Evolutionary conservation across 208 protist species (phyloP), one percentile per base, ranked within the genome.

Genomic region (Trypanosoma vivax): DNA sequence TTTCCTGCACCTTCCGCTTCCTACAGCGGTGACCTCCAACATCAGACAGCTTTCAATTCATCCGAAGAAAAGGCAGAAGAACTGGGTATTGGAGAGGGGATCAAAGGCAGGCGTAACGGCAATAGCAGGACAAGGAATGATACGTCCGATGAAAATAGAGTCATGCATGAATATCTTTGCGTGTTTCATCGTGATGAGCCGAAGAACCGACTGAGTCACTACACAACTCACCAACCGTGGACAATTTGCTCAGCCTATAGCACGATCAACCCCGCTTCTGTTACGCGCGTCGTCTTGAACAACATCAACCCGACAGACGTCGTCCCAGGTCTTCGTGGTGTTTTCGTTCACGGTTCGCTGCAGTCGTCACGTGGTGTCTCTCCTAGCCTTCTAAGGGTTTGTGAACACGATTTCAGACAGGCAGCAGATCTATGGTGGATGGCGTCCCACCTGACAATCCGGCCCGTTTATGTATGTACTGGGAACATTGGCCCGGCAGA

Each of bases 131-230:
- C n/a, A 30, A 43, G n/a, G 39, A 19, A 18, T 43, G 6, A 21
- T 38, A 33, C 10, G 11, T 27, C 34, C 24, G 47, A 23, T 42
- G 29, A n/a, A 7, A 7, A 16, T 23, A 37, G 39, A 24, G 18
- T 38, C n/a, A 50, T 61, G 47, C 50, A 74, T 19, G 71, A 88
- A 47, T 88, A 85, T 52, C 66, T 91, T 5, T 87, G 79, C 47
- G 79, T 91, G 2, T 91, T 91, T 39, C 71, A 91, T 56, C 60
- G 64, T 0, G 83, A 91, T 43, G 83, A 88, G 24, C 58, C 85
- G 33, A 69, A 73, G 23, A 76, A 84, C 40, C 45, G 65, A 23
- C 61, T 62, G 14, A 79, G 76, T 35, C 67, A 77, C 21, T 87
- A 77, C 61, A 70, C 69, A 16, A 65, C 70, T 23, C 59, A 65